Percentiles rank a stretch among this genome's conserved stretches.
Evolutionary conservation across 768 basidiomycete genomes (phyloP).

Genomic region (Phaffia australis): DNA sequence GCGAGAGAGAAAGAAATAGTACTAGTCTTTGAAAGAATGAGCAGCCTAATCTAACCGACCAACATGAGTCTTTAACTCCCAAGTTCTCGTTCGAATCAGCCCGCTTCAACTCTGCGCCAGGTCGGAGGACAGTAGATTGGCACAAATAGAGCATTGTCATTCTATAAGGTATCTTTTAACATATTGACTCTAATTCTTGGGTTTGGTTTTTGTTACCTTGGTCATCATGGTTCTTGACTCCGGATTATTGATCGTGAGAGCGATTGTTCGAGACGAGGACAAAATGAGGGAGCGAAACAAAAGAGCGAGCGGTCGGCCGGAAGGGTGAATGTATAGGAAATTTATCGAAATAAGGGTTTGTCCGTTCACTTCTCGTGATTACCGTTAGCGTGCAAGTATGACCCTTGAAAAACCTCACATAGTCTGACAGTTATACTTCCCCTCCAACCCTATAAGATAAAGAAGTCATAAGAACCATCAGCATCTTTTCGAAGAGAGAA

Average conservation of each 20-base stretch:
- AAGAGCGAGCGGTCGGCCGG: neutral
- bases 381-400: neutral
- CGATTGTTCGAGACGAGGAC: slow-evolving; percentile 1
- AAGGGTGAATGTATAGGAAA: neutral
- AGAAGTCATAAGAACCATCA: neutral
- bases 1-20: neutral
- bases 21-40: neutral
- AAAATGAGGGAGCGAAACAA: neutral
- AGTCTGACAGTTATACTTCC: slow-evolving; percentile 8
- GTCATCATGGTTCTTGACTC: neutral
- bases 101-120: no score
- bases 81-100: no score
- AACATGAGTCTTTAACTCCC: neutral
- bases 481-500: neutral
- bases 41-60: neutral
- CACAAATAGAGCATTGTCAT: no score
- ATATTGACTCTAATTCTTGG: neutral
- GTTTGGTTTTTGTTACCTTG: neutral
- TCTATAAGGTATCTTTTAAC: no score
- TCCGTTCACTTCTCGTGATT: neutral
- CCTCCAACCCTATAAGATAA: slow-evolving; percentile 7
- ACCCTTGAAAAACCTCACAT: neutral
- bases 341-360: neutral
- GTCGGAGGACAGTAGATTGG: no score
- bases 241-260: neutral